Percentiles rank a stretch among this genome's conserved stretches.
Conservation (phyloP, 768 basidiomycete species). For the Asterophora lycoperdoides region DNA sequence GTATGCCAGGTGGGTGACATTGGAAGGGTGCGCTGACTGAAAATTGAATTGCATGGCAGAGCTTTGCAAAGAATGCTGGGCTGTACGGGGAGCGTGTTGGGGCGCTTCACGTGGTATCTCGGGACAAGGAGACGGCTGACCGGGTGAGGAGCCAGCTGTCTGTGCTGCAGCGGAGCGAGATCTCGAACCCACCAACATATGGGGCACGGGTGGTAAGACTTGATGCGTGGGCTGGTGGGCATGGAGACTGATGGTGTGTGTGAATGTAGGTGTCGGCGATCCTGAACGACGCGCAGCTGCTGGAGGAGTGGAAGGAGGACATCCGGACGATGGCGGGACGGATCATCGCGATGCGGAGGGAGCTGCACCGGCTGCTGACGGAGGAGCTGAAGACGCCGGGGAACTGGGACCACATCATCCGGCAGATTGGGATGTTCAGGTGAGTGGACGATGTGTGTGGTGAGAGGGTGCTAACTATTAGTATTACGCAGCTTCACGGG, state of each 20-base stretch:
- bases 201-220: conserved; percentile 78
- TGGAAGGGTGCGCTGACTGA: too few species aligned
- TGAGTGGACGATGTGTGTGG: conserved; percentile 28
- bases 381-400: conserved; percentile 84
- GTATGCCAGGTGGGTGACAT: conserved; percentile 86
- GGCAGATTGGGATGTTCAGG: conserved; percentile 99
- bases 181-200: conserved; percentile 90
- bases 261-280: conserved; percentile 68
- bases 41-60: conserved; percentile 47
- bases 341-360: conserved; percentile 87
- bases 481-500: conserved; percentile 69
- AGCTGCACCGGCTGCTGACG: conserved; percentile 69
- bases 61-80: conserved; percentile 96
- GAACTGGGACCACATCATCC: conserved; percentile 92
- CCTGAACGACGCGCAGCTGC: conserved; percentile 67
- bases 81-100: conserved; percentile 94
- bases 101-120: conserved; percentile 81
- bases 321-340: conserved; percentile 90
- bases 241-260: conserved; percentile 3
- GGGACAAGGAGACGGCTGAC: conserved; percentile 58
- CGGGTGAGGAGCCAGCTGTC: conserved; percentile 85
- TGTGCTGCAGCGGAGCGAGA: conserved; percentile 89
- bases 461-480: neutral
- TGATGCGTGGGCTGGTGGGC: neutral
- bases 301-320: conserved; percentile 87